Conservation (phyloP, 352 stramenopile genomes). For the Lagenidium giganteum region DNA sequence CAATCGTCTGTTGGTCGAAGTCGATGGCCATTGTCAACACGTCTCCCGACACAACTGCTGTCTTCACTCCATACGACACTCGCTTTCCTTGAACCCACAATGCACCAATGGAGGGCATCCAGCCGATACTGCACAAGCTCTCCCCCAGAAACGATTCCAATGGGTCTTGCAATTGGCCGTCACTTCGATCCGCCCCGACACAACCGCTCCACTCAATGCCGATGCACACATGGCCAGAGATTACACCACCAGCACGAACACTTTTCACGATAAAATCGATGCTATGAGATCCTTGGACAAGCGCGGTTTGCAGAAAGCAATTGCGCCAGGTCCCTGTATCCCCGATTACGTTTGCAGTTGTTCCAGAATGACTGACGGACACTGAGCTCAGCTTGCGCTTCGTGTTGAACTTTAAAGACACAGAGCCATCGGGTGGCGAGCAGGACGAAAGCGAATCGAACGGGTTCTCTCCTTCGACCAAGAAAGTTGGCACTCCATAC, state of each 20-base stretch:
- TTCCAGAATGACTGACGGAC: constrained; percentile 69
- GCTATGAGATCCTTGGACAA: constrained; percentile 64
- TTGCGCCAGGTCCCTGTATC: constrained; percentile 53
- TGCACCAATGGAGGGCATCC: constrained; percentile 79
- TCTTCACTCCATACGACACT: constrained; percentile 39
- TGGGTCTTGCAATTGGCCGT: too few relatives aligned
- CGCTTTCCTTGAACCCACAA: constrained; percentile 67
- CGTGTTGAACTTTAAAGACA: constrained; percentile 53
- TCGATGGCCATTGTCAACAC: constrained; percentile 71
- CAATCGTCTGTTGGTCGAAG: constrained; percentile 67
- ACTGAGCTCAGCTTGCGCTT: constrained; percentile 60
- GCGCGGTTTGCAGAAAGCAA: constrained; percentile 51
- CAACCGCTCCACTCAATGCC: constrained; percentile 52
- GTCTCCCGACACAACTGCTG: constrained; percentile 48
- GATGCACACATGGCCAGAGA: constrained; percentile 74
- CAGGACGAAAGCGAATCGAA: too few relatives aligned
- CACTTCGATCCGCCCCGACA: too few relatives aligned
- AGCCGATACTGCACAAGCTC: constrained; percentile 52
- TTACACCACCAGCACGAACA: constrained; percentile 42
- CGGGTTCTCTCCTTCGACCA: constrained; percentile 73
- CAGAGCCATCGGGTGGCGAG: too few relatives aligned
- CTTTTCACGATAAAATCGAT: constrained; percentile 81
- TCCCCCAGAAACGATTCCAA: constrained; percentile 51
- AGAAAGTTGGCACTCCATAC: constrained; percentile 82
- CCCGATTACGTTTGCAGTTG: constrained; percentile 50